phyloP scores from a whole-genome alignment of 129 eudicot species.

The Saussurea involucrata region DNA sequence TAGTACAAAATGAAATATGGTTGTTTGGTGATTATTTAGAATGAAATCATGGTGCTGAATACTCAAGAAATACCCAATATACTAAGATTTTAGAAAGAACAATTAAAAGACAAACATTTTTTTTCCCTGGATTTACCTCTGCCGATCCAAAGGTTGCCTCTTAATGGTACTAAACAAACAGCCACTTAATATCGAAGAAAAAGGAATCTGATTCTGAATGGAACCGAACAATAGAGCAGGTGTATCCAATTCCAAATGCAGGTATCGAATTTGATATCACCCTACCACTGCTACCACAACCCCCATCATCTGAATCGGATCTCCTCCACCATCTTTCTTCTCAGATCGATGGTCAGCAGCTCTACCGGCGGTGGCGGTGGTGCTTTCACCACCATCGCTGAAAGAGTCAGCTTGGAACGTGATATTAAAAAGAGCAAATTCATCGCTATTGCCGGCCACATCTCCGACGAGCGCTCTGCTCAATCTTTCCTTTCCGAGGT shows the following conservation, averaged over 20 bases:
- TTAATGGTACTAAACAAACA: too few relatives aligned
- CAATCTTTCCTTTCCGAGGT: constrained; percentile 76
- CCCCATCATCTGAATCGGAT: constrained; percentile 19
- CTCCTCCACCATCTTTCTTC: constrained; percentile 21
- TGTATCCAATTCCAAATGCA: constrained; percentile 42
- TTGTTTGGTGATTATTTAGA: too few relatives aligned
- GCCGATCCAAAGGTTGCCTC: too few relatives aligned
- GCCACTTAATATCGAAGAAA: neutral
- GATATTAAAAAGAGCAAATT: constrained; percentile 96
- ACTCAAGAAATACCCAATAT: too few relatives aligned
- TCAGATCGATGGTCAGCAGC: constrained; percentile 50
- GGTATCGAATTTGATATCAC: constrained; percentile 25
- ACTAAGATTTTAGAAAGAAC: too few relatives aligned
- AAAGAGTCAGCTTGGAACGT: constrained; percentile 52
- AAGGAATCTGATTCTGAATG: neutral
- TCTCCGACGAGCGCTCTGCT: constrained; percentile 74
- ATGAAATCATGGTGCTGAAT: too few relatives aligned
- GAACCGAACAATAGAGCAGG: neutral
- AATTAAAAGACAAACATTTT: too few relatives aligned
- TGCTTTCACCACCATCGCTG: constrained; percentile 68
- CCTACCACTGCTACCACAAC: constrained; percentile 14
- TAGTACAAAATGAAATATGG: too few relatives aligned
- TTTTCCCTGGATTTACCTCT: too few relatives aligned
- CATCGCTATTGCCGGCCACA: constrained; percentile 76
- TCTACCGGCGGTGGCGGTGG: constrained; percentile 39